phyloP scores from a whole-genome alignment of 768 basidiomycete genomes.

The Phylloporus sp. region DNA sequence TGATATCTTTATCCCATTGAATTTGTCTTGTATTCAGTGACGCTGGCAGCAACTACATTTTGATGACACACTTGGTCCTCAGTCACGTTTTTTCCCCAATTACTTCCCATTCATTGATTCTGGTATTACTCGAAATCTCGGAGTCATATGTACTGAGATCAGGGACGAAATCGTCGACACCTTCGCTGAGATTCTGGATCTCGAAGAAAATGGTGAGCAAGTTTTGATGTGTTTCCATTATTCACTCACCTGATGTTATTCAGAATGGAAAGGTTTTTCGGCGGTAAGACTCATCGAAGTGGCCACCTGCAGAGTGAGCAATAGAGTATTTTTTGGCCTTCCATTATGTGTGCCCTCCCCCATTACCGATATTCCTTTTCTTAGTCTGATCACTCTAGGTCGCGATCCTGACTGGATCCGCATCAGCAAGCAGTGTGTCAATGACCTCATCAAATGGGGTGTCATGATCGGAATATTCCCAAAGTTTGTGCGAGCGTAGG shows the following conservation, averaged over 20 bases:
- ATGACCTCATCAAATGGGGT: not conserved
- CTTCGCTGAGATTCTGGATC: constrained; percentile 35
- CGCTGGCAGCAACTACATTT: constrained; percentile 32
- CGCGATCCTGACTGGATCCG: constrained; percentile 3
- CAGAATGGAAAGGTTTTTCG: constrained; percentile 38
- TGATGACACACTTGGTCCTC: constrained; percentile 34
- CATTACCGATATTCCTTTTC: not conserved
- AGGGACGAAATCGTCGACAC: constrained; percentile 41
- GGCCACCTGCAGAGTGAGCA: constrained; percentile 34
- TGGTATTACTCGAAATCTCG: constrained; percentile 37
- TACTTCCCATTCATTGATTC: constrained; percentile 27
- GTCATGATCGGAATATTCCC: constrained; percentile 23
- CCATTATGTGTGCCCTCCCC: constrained; percentile 37
- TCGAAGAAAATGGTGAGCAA: constrained; percentile 10
- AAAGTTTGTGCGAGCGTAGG: constrained; percentile 29
- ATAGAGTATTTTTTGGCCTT: constrained; percentile 39
- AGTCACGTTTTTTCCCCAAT: constrained; percentile 24
- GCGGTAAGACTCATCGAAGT: constrained; percentile 22
- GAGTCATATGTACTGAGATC: constrained; percentile 35
- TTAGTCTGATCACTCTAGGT: not conserved
- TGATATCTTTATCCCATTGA: not conserved
- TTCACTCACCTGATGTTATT: not conserved
- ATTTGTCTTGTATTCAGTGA: not conserved
- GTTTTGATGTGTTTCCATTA: no score
- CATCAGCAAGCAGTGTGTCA: not conserved